Conservation (phyloP, 2,329 filamentous ascomycete species). For the Clonostachys rhizophaga region DNA sequence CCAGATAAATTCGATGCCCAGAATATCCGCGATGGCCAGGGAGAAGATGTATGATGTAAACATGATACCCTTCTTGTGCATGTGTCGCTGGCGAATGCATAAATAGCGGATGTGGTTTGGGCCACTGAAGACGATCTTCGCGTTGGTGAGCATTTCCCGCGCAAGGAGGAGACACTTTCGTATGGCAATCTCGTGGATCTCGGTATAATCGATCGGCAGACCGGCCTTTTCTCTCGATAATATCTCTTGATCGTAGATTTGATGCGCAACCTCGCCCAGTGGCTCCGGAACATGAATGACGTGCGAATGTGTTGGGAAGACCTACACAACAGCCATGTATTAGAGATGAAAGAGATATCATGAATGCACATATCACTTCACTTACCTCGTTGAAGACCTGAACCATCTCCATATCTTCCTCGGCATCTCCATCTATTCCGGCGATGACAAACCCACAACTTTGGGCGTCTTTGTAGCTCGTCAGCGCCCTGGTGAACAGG, state of each 20-base stretch:
- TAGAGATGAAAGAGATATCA: no score
- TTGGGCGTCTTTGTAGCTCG: constrained; percentile 11
- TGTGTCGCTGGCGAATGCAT: constrained; percentile 13
- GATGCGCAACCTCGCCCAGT: constrained; percentile 11
- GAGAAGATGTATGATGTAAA: constrained; percentile 15
- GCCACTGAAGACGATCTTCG: constrained; percentile 8
- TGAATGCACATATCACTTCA: no score
- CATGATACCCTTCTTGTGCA: constrained; percentile 18
- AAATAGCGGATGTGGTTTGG: constrained; percentile 7
- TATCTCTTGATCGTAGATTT: constrained; percentile 7
- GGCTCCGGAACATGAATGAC: constrained; percentile 12
- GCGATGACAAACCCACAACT: constrained; percentile 11
- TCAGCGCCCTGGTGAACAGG: constrained; percentile 10
- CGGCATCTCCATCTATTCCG: constrained; percentile 14
- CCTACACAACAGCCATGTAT: no score
- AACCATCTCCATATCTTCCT: constrained; percentile 13
- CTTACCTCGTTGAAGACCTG: constrained; percentile 13
- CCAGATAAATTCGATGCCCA: constrained; percentile 16
- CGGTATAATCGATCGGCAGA: constrained; percentile 4
- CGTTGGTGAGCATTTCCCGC: constrained; percentile 7
- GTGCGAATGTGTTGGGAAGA: constrained; percentile 8
- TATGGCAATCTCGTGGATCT: constrained; percentile 9
- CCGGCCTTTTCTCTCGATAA: constrained; percentile 5
- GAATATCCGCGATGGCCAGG: constrained; percentile 12
- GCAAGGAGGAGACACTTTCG: constrained; percentile 12